These are phyloP conservation scores for Allium fistulosum DNA, from an alignment of 106 monocot genomes.

Conservation along the genomic window DNA sequence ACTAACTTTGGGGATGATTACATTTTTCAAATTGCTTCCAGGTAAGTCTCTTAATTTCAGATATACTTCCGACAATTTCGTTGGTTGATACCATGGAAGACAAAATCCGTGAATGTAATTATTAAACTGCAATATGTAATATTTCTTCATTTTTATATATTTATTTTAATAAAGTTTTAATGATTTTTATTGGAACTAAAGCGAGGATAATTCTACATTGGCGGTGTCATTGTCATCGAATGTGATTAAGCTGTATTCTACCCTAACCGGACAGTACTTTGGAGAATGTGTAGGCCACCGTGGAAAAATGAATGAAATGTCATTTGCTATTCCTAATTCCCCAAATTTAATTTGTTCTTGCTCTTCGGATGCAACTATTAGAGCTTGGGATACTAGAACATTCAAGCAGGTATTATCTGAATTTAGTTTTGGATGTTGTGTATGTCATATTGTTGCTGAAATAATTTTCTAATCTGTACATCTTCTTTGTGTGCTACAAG, in stretches of 20 bases:
- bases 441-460: neutral
- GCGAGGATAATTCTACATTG: conserved; percentile 63
- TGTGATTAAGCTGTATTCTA: conserved; percentile 79
- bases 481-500: no score
- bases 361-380: conserved; percentile 83
- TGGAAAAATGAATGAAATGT: conserved; percentile 70
- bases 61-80: no score
- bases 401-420: conserved; percentile 59
- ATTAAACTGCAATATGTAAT: neutral
- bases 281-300: conserved; percentile 82
- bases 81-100: no score
- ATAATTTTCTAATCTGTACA: neutral
- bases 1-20: conserved; percentile 95
- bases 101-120: no score
- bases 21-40: conserved; percentile 88
- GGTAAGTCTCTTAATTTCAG: conserved; percentile 20
- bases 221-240: conserved; percentile 87
- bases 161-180: neutral
- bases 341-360: conserved; percentile 66
- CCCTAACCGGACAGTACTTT: conserved; percentile 68
- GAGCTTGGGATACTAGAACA: conserved; percentile 83
- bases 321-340: conserved; percentile 49
- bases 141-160: neutral
- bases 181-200: conserved; percentile 6
- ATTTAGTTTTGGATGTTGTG: neutral